Conservation (phyloP, 495 filamentous ascomycete species). For the Annulohypoxylon maeteangense region DNA sequence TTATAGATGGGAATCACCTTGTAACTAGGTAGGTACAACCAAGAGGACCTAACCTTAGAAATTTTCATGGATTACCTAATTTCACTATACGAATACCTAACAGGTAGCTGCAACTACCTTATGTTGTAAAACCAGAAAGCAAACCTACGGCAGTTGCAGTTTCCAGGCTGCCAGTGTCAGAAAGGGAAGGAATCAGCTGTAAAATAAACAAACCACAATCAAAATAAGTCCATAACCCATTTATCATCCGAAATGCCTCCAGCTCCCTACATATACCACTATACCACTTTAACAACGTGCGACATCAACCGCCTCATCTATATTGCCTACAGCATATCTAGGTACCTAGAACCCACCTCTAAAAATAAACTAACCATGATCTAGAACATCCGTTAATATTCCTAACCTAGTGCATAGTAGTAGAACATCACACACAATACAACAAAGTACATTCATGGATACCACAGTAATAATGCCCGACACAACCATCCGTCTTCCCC, state of each 20-base stretch:
- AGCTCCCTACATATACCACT: not conserved
- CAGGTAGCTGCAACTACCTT: too few species aligned
- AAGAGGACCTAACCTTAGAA: too few species aligned
- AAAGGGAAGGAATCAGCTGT: too few species aligned
- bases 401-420: too few species aligned
- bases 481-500: conserved; percentile 35
- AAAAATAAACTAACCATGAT: conserved; percentile 4
- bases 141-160: not conserved
- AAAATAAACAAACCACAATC: not conserved
- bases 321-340: not conserved
- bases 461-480: conserved; percentile 23
- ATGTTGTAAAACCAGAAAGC: not conserved
- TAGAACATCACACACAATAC: too few species aligned
- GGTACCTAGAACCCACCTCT: not conserved
- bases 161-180: too few species aligned
- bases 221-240: not conserved
- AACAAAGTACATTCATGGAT: too few species aligned
- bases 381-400: conserved; percentile 15
- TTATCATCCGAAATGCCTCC: not conserved
- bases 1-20: conserved; percentile 5
- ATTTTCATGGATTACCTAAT: not conserved
- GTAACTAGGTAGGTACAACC: too few species aligned
- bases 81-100: not conserved
- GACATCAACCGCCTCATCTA: not conserved
- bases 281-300: not conserved